A percentile compares a stretch with the other conserved stretches of the same genome.
These are phyloP conservation scores for Wilcoxina mikolae DNA, from an alignment of 495 filamentous ascomycete species.

Conservation along the genomic window DNA sequence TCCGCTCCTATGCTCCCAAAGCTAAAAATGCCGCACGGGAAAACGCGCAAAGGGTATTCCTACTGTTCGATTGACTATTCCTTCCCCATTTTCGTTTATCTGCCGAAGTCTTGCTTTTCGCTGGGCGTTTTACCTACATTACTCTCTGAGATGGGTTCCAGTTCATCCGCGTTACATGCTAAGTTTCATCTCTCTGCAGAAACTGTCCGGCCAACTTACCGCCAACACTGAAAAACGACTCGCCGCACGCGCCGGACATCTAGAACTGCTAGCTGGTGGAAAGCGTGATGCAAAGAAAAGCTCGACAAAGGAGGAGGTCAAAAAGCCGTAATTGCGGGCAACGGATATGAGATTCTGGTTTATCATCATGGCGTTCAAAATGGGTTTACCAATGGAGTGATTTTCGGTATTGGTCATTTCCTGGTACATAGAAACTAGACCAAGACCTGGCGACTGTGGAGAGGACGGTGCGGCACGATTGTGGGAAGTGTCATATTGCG, in stretches of 20 bases:
- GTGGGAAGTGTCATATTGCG: too few relatives aligned
- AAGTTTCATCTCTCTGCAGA: conserved; percentile 32
- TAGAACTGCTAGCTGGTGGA: conserved; percentile 45
- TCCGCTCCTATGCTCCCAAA: conserved; percentile 52
- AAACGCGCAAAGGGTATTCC: conserved; percentile 46
- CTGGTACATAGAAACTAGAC: too few relatives aligned
- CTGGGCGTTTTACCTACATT: too few relatives aligned
- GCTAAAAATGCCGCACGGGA: conserved; percentile 41
- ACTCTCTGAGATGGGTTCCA: conserved; percentile 9
- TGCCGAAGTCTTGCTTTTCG: too few relatives aligned
- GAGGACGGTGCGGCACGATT: too few relatives aligned
- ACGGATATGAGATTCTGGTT: neutral
- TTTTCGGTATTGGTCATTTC: too few relatives aligned
- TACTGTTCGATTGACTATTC: too few relatives aligned
- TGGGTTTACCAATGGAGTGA: too few relatives aligned
- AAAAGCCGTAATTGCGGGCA: neutral
- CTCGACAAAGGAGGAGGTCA: neutral
- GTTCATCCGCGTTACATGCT: neutral
- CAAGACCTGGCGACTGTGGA: too few relatives aligned
- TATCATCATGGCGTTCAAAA: neutral
- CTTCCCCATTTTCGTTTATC: too few relatives aligned
- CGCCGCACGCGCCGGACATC: conserved; percentile 55
- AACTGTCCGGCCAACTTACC: conserved; percentile 48
- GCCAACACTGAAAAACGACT: conserved; percentile 51
- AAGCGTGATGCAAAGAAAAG: conserved; percentile 24